Evolutionary conservation across 352 stramenopile species (phyloP), one percentile per base, ranked within the genome.

Genomic region (Phytophthora nicotianae): DNA sequence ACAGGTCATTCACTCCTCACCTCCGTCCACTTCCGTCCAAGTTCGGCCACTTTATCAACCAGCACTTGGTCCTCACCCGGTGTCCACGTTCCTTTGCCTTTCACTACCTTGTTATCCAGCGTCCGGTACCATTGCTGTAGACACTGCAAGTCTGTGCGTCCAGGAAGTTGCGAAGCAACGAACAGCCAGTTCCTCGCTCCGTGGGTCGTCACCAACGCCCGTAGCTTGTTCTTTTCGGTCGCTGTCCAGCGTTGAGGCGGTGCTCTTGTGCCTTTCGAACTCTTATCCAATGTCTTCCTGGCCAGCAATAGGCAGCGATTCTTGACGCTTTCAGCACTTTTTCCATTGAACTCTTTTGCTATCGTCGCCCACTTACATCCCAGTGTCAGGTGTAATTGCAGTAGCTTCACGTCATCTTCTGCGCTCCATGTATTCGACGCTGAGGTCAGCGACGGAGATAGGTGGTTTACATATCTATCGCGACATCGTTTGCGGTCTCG

Each of bases 61-160:
- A 93, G 53, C 3, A 83, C 21, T 3, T 29, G 29, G 49, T 93
- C 82, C 41, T 93, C 84, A 0, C 62, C 55, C 4, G 45, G 0
- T 2, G 69, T 81, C 84, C 84, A 93, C 45, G 73, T 75, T 20
- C 63, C 62, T 74, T 81, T 82, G 9, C 83, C 85, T 57, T 90
- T 91, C 33, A 79, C 58, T 16, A 90, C 71, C 32, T 52, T 60
- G 2, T 70, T 65, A 26, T 86, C 61, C 17, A 89, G 50, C 40
- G 88, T 84, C 6, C 79, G 74, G 47, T 84, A 63, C 85, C 85
- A 94, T 46, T 94, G 85, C 59, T 94, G 85, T 20, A 86, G 68
- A 46, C 83, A 93, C 62, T 93, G 85, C 20, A 91, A 40, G 49
- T 93, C 85, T 0, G 85, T 92, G 5, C 83, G 69, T 27, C 75